Percentiles rank a stretch among this genome's conserved stretches.
phyloP scores from a whole-genome alignment of 495 filamentous ascomycete genomes.

The Trichoderma gamsii region DNA sequence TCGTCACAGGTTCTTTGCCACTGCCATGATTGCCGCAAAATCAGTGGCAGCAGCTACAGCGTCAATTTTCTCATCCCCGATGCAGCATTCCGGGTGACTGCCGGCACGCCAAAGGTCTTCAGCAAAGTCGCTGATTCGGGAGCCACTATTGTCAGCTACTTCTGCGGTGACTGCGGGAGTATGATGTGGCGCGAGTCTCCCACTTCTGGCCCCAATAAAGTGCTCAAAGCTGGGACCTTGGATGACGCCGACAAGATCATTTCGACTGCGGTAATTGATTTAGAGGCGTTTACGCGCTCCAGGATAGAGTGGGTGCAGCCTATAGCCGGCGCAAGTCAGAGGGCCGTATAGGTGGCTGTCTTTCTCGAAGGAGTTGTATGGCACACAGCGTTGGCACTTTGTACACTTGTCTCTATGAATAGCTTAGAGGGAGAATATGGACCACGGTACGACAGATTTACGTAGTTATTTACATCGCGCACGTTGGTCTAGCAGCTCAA shows the following conservation, averaged over 20 bases:
- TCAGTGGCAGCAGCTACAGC: conserved; percentile 54
- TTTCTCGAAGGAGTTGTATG: not conserved
- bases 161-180: conserved; percentile 48
- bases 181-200: conserved; percentile 14
- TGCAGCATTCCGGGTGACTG: conserved; percentile 13
- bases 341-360: not conserved
- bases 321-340: not conserved
- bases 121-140: not conserved
- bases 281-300: not conserved
- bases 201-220: not conserved
- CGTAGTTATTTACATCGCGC: too few relatives aligned
- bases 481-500: too few relatives aligned
- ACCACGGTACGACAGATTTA: too few relatives aligned
- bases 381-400: not conserved
- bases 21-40: conserved; percentile 52
- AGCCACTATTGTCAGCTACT: conserved; percentile 29
- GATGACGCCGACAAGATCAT: not conserved
- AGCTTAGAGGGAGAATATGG: too few relatives aligned
- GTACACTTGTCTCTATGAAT: not conserved
- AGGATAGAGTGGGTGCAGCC: not conserved
- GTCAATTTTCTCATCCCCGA: conserved; percentile 44
- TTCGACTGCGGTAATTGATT: not conserved
- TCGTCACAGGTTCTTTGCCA: conserved; percentile 36
- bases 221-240: not conserved
- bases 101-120: not conserved